Conservation (phyloP, 2,329 filamentous ascomycete genomes). For the Sclerotinia borealis region DNA sequence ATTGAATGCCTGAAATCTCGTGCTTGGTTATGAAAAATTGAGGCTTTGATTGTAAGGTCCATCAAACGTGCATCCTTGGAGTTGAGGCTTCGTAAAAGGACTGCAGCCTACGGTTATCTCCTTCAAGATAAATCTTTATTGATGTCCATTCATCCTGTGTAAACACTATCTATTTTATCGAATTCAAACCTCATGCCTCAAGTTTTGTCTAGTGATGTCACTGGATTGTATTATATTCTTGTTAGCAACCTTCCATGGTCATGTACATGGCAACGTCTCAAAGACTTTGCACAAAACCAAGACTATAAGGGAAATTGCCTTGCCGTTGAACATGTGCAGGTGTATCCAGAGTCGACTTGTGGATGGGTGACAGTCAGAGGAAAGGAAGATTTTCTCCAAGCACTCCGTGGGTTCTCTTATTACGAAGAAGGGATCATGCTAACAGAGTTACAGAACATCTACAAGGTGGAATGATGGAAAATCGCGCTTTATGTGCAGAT, state of each 20-base stretch:
- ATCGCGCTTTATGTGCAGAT: constrained; percentile 21
- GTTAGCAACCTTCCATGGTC: constrained; percentile 19
- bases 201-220: constrained; percentile 12
- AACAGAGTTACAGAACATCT: constrained; percentile 17
- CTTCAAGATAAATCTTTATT: background rate
- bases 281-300: constrained; percentile 23
- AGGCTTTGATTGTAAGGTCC: background rate
- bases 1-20: background rate
- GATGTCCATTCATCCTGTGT: background rate
- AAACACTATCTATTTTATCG: no score
- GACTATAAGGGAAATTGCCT: constrained; percentile 16
- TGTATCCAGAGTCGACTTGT: constrained; percentile 20
- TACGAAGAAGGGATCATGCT: background rate
- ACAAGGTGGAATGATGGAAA: constrained; percentile 19
- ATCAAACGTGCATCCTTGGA: background rate
- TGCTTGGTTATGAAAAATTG: background rate
- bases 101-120: background rate
- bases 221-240: constrained; percentile 16
- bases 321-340: constrained; percentile 23
- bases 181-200: constrained; percentile 11
- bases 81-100: background rate
- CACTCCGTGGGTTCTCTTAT: constrained; percentile 18
- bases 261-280: constrained; percentile 25
- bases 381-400: constrained; percentile 20
- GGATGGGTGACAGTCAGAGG: constrained; percentile 25